These are phyloP conservation scores for Brassica hybrid DNA, from an alignment of 441 rosid genomes.

Conservation along the genomic window DNA sequence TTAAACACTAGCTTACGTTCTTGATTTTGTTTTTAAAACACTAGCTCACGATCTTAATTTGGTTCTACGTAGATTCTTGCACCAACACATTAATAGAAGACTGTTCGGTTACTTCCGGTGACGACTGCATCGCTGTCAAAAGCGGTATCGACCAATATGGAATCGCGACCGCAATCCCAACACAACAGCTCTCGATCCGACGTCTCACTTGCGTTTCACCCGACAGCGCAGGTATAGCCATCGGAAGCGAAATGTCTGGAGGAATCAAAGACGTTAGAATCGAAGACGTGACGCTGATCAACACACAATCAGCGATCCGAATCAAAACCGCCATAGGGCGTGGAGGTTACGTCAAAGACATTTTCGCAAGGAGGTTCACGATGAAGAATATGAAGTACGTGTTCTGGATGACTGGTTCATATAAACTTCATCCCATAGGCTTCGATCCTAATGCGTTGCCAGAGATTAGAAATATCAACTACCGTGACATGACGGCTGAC, in stretches of 20 bases:
- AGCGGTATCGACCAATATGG: conserved; percentile 73
- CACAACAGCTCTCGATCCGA: conserved; percentile 55
- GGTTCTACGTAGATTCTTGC: conserved; percentile 56
- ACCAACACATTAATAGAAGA: conserved; percentile 60
- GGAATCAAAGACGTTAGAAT: conserved; percentile 70
- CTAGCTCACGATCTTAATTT: conserved; percentile 9
- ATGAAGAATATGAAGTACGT: conserved; percentile 71
- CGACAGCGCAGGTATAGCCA: conserved; percentile 63
- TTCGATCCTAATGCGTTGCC: conserved; percentile 66
- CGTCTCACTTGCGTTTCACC: conserved; percentile 69
- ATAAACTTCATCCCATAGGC: conserved; percentile 56
- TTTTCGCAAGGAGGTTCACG: conserved; percentile 54
- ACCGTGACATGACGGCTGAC: conserved; percentile 57
- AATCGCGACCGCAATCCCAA: conserved; percentile 56
- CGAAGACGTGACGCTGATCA: conserved; percentile 56
- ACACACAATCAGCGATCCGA: conserved; percentile 59
- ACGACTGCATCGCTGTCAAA: conserved; percentile 68
- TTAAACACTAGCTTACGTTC: background rate
- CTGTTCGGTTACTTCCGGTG: conserved; percentile 66
- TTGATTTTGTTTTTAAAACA: background rate
- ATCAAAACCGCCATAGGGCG: conserved; percentile 63
- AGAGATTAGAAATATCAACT: conserved; percentile 53
- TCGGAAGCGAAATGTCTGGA: conserved; percentile 72
- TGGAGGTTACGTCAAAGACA: conserved; percentile 63
- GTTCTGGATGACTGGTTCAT: conserved; percentile 66